phyloP scores from a whole-genome alignment of 2,329 filamentous ascomycete species.

The Diaporthe sp. region DNA sequence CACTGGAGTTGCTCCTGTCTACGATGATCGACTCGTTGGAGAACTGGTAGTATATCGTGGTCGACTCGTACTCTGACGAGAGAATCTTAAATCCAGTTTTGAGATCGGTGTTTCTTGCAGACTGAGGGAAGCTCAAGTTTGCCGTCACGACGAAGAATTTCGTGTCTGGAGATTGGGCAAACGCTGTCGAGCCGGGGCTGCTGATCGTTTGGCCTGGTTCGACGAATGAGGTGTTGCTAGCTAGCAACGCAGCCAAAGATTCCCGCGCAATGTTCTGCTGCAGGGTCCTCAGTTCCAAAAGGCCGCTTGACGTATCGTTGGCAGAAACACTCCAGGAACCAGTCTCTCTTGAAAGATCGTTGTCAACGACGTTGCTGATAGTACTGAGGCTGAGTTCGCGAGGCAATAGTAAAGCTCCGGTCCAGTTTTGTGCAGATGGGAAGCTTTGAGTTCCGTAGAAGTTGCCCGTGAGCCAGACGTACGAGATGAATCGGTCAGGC shows the following conservation, averaged over 20 bases:
- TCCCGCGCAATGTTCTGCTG: slow-evolving; percentile 52
- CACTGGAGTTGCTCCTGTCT: slow-evolving; percentile 53
- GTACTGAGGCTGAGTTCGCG: slow-evolving; percentile 53
- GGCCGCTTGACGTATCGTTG: slow-evolving; percentile 41
- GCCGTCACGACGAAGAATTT: slow-evolving; percentile 53
- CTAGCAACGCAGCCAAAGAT: slow-evolving; percentile 44
- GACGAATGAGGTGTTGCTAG: slow-evolving; percentile 37
- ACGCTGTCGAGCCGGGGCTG: slow-evolving; percentile 13
- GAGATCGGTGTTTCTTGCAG: slow-evolving; percentile 46
- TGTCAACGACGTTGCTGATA: slow-evolving; percentile 52
- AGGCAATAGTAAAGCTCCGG: slow-evolving; percentile 53
- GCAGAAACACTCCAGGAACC: slow-evolving; percentile 50
- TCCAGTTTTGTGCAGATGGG: slow-evolving; percentile 55
- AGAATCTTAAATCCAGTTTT: slow-evolving; percentile 54
- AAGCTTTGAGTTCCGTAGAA: slow-evolving; percentile 51
- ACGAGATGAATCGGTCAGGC: slow-evolving; percentile 53
- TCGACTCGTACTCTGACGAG: slow-evolving; percentile 51
- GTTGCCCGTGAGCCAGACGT: slow-evolving; percentile 55
- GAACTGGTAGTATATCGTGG: slow-evolving; percentile 56
- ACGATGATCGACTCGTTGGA: slow-evolving; percentile 54
- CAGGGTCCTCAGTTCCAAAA: slow-evolving; percentile 49
- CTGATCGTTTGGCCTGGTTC: slow-evolving; percentile 40
- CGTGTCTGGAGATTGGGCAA: slow-evolving; percentile 35
- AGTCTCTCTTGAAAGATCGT: slow-evolving; percentile 49
- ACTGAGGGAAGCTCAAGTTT: slow-evolving; percentile 48